Base-by-base conservation (phyloP, 164 flowering plant species). In the Echeveria elegans region DNA sequence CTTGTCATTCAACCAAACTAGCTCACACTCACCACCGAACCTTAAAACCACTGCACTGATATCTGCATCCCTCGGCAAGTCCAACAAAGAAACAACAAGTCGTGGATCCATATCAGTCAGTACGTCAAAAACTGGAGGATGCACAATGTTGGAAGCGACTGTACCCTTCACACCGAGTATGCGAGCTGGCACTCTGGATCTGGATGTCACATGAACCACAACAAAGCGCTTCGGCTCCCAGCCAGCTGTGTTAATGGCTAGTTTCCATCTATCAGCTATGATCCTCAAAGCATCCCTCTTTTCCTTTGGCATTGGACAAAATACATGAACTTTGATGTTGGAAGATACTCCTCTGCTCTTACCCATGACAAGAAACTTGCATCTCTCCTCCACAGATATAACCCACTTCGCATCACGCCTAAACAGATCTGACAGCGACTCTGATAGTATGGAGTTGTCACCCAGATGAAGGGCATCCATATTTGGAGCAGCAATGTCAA, bases 11-110 rank as follows among this genome's bases (percentile, higher is more conserved):
- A 91, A 72, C 99, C 99, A 94, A 23, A 88, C 92, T 21, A 94
- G 75, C 69, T 94, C 97, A 67, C 99, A 94, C 68, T 94, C 99
- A 32, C 99, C 99, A 9, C 99, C 99, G 77, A 94, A 94, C 74
- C 99, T 85, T 76, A 94, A 69, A 18, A 91, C 94, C 75, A 94
- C 66, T 19, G 92, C 89, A 76, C 96, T 94, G 48, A 94, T 82
- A 68, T 91, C 94, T 24, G 96, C 84, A 52, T 94, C 99, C 68
- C 97, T 83, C 0, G 99, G 99, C 69, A 94, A 73, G 75, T 94
- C 99, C 21, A 88, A 71, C 30, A 94, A 77, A 63, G 96, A 88
- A 56, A 94, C 97, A 63, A 91, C 96, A 52, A 91, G 97, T 82
- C 97, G 78, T 6, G 96, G 97, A 77, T 94, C 99, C 96, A 89